Evolutionary conservation across 306 rosid species (phyloP).

Genomic region (Dalbergia cultrata): DNA sequence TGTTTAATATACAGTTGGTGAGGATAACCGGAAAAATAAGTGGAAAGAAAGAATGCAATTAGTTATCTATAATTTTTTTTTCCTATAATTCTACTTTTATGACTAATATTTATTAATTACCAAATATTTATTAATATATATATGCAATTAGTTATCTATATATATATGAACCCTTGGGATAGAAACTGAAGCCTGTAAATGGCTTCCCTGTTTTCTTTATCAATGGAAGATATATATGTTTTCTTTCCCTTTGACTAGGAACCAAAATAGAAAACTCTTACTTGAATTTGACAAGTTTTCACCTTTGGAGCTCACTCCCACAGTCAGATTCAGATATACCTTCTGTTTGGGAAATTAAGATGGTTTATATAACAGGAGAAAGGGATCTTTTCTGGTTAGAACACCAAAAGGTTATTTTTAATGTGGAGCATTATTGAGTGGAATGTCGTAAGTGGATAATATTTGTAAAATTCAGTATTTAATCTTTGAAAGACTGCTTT

Average conservation of each 20-base stretch:
- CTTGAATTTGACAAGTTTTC: not conserved
- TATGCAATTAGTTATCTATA: too few species aligned
- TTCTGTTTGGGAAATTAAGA: not conserved
- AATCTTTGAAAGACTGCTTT: not conserved
- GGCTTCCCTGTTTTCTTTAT: not conserved
- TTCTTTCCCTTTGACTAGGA: not conserved
- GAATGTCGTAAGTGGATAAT: not conserved
- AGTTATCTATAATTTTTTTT: conserved; percentile 12
- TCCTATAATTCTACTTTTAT: not conserved
- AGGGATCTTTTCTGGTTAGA: not conserved
- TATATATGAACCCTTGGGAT: too few species aligned
- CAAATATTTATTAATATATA: not conserved
- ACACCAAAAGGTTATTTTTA: not conserved
- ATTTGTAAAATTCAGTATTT: not conserved
- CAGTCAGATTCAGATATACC: not conserved
- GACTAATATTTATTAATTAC: not conserved
- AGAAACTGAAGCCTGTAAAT: not conserved
- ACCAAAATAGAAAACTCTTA: not conserved
- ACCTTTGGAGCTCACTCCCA: not conserved
- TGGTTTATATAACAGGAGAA: not conserved
- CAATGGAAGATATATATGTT: not conserved
- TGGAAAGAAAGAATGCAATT: conserved; percentile 1
- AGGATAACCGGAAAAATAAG: conserved; percentile 18
- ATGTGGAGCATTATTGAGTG: not conserved
- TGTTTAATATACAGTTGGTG: not conserved